Evolutionary conservation across 2,329 filamentous ascomycete species (phyloP), one percentile per base, ranked within the genome.

Genomic region (Aspergillus aculeatinus): DNA sequence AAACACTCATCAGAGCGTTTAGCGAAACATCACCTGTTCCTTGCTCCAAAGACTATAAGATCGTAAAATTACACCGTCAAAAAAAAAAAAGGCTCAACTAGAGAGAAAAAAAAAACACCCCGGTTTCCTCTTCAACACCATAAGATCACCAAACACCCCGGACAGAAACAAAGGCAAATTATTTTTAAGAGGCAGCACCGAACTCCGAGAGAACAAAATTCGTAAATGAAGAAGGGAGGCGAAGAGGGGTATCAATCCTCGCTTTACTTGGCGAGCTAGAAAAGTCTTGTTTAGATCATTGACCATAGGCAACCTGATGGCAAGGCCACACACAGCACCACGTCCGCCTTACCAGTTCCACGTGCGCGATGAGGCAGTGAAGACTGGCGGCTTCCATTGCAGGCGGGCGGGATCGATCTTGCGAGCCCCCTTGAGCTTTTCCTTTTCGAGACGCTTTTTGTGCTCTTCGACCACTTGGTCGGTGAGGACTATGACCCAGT

Each of bases 371-470:
- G 90, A 91, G 1, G 94, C 93, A 27, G 89, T 93, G 72, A 98
- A 98, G 0, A 97, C 90, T 0, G 95, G 95, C 11, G 95, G 94
- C 76, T 96, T 98, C 95, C 95, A 99, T 70, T 92, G 89, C 59
- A 99, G 87, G 69, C 85, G 85, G 21, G 86, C 84, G 0, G 93
- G 83, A 62, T 96, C 90, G 65, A 99, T 93, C 49, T 84, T 78
- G 51, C 75, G 84, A 75, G 88, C 89, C 60, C 88, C 86, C 77
- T 96, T 97, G 56, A 85, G 73, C 77, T 89, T 92, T 66, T 90
- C 86, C 78, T 92, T 96, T 67, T 92, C 89, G 65, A 90, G 84
- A 70, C 91, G 87, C 74, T 89, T 84, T 59, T 87, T 84, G 64
- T 87, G 80, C 69, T 87, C 83, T 65, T 85, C 82, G 49, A 97